phyloP scores from a whole-genome alignment of 441 rosid genomes.

The Bruguiera hainesii region DNA sequence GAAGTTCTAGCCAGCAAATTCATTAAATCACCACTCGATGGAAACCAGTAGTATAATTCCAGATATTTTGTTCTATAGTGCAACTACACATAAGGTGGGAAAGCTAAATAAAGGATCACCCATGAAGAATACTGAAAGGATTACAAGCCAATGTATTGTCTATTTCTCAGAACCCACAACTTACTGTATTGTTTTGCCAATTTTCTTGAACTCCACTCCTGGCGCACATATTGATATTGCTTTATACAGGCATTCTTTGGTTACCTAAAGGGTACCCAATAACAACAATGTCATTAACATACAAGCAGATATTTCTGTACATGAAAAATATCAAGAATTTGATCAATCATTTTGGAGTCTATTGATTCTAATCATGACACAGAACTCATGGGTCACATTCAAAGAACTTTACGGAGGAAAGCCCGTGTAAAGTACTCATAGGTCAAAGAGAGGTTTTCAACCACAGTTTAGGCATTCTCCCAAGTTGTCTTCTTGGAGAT shows the following conservation, averaged over 20 bases:
- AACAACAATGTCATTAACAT: no score
- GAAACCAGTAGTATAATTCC: neutral
- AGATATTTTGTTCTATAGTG: neutral
- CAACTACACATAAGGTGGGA: neutral
- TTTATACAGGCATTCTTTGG: conserved; percentile 74
- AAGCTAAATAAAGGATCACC: neutral
- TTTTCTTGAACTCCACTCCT: conserved; percentile 72
- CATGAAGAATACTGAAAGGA: neutral
- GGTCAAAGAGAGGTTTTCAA: no score
- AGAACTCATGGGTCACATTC: no score
- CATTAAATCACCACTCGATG: conserved; percentile 1
- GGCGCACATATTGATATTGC: conserved; percentile 87
- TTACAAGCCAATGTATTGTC: neutral
- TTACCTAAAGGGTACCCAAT: conserved; percentile 46
- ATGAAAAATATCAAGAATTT: no score
- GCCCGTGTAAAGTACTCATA: no score
- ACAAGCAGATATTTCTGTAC: no score
- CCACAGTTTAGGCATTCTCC: no score
- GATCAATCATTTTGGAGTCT: no score
- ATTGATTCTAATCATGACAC: no score
- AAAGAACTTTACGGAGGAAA: no score
- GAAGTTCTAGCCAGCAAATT: conserved; percentile 7
- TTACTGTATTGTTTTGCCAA: conserved; percentile 89
- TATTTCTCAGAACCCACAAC: conserved; percentile 18
- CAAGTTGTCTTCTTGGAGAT: no score